phyloP scores from a whole-genome alignment of 441 rosid genomes.

The Viola pubescens region DNA sequence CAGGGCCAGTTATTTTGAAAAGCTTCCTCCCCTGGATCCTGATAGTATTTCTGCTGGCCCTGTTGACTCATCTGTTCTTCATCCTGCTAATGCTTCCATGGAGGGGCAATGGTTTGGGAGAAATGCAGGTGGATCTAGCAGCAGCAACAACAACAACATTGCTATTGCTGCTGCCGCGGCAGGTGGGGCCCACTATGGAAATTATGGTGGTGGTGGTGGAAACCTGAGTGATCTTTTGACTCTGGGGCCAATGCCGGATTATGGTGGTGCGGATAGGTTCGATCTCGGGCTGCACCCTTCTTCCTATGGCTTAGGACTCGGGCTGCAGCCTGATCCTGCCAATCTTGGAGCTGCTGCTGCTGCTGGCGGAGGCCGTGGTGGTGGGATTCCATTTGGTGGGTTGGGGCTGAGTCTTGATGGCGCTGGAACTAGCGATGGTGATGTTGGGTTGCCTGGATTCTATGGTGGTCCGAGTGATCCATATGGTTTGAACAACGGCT shows the following conservation, averaged over 20 bases:
- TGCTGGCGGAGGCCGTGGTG: background rate
- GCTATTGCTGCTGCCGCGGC: background rate
- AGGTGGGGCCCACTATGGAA: background rate
- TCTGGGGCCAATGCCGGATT: background rate
- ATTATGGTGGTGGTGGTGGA: background rate
- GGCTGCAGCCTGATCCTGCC: background rate
- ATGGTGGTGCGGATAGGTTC: slow-evolving; percentile 3
- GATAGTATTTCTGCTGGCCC: background rate
- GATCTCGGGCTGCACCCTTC: background rate
- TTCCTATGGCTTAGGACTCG: background rate
- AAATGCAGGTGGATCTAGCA: background rate
- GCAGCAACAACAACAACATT: background rate
- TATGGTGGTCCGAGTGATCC: slow-evolving; percentile 12
- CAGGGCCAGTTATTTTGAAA: slow-evolving; percentile 16
- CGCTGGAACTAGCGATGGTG: too few relatives aligned
- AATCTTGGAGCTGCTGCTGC: background rate
- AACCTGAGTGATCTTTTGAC: background rate
- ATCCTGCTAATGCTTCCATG: background rate
- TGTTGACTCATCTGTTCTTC: slow-evolving; percentile 1
- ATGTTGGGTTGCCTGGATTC: background rate
- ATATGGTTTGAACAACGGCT: slow-evolving; percentile 4
- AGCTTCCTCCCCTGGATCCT: slow-evolving; percentile 11
- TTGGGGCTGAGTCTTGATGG: background rate
- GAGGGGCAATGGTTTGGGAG: background rate
- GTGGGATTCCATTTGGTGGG: too few relatives aligned